phyloP scores from a whole-genome alignment of 805 yeast species.

The Clavispora santaluciae region DNA sequence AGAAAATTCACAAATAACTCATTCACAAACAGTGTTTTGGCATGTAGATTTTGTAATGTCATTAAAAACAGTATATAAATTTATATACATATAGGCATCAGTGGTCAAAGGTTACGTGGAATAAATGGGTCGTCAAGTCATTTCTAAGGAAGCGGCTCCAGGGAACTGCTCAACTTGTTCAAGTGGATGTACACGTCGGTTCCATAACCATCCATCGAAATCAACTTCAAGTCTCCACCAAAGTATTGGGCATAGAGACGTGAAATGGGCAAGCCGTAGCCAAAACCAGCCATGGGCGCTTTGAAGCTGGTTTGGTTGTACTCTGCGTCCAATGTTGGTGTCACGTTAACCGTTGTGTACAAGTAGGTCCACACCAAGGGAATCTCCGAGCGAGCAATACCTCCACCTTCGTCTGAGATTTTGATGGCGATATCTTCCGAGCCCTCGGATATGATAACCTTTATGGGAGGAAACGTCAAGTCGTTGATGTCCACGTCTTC shows the following conservation, averaged over 20 bases:
- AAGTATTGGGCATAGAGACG: slow-evolving; percentile 83
- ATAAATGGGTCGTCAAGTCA: not conserved
- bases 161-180: slow-evolving; percentile 68
- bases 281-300: slow-evolving; percentile 94
- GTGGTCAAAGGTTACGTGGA: not conserved
- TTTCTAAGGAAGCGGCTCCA: slow-evolving; percentile 57
- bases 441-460: slow-evolving; percentile 84
- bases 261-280: slow-evolving; percentile 86
- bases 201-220: slow-evolving; percentile 92
- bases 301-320: slow-evolving; percentile 58
- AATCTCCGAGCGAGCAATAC: slow-evolving; percentile 77
- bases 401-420: slow-evolving; percentile 92
- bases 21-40: too few relatives aligned
- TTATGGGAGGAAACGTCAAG: slow-evolving; percentile 74
- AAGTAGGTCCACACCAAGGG: slow-evolving; percentile 89
- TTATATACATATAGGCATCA: not conserved
- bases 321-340: slow-evolving; percentile 62
- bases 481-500: slow-evolving; percentile 50
- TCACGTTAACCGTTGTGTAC: slow-evolving; percentile 78
- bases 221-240: slow-evolving; percentile 84
- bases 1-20: too few relatives aligned
- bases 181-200: slow-evolving; percentile 87
- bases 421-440: slow-evolving; percentile 87
- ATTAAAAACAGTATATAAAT: too few relatives aligned
- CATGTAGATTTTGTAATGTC: too few relatives aligned